Evolutionary conservation across 176 grass and related monocot species (phyloP), one percentile per base, ranked within the genome.

Genomic region (Avena insularis): DNA sequence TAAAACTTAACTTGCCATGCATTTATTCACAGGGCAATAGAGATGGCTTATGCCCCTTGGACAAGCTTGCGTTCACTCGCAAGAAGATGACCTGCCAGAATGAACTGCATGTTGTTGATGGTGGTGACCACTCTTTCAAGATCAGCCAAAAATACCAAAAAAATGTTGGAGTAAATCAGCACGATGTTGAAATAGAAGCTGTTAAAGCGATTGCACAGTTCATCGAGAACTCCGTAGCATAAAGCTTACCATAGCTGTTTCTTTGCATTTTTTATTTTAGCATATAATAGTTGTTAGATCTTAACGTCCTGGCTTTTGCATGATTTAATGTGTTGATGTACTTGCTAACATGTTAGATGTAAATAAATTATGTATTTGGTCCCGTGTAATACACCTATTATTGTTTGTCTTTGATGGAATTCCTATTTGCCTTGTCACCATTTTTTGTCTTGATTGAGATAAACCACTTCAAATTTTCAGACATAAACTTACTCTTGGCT

Each of bases 81-180:
- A 91, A 92, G 86, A 95, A 93, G 55, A 98, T 98, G 96, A 85
- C 25, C 49, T 92, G 91, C 49, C 43, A 85, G 60, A 92, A 92
- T 92, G 88, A 89, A 83, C 29, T 93, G 81, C 81, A 98, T 86
- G 75, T 93, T 74, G 80, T 98, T 87, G 93, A 93, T 70, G 91
- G 95, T 53, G 95, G 95, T 12, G 95, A 98, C 47, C 95, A 98
- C 89, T 95, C 93, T 71, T 90, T 98, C 56, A 93, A 98, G 82
- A 86, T 93, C 0, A 84, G 95, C 36, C 95, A 95, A 84, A 98
- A 86, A 13, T 87, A 89, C 83, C 95, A 91, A 76, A 82, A 92
- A 17, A 86, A 88, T 58, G 51, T 78, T 13, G 84, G 86, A 48
- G 35, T 92, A 83, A 87, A 81, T 62, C 91, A 98, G 86, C 88